These are phyloP conservation scores for Ormosia semicastrata DNA, from an alignment of 306 rosid species.

Conservation along the genomic window DNA sequence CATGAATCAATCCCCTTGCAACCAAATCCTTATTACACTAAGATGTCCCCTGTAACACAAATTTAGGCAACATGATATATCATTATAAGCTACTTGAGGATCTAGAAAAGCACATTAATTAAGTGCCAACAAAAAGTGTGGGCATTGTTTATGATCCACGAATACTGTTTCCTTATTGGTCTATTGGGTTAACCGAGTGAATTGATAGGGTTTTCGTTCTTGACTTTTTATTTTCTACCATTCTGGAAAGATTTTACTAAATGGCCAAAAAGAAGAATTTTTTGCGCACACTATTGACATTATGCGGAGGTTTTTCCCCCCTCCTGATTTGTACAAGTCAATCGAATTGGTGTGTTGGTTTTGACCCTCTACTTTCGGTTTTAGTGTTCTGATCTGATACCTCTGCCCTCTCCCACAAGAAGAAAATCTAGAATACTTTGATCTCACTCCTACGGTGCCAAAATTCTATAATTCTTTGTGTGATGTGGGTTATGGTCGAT, in stretches of 20 bases:
- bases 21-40: background rate
- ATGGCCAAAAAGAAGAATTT: too few relatives aligned
- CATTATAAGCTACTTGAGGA: background rate
- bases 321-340: background rate
- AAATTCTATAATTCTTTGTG: slow-evolving; percentile 24
- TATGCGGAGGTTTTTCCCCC: too few relatives aligned
- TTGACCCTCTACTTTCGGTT: slow-evolving; percentile 4
- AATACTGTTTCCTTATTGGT: background rate
- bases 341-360: background rate
- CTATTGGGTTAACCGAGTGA: background rate
- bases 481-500: slow-evolving; percentile 25
- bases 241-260: too few relatives aligned
- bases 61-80: background rate
- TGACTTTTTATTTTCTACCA: too few relatives aligned
- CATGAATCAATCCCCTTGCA: background rate
- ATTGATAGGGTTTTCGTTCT: too few relatives aligned
- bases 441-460: slow-evolving; percentile 31
- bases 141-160: background rate
- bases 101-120: background rate
- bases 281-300: too few relatives aligned
- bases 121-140: background rate
- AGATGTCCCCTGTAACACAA: background rate
- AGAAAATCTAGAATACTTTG: slow-evolving; percentile 36
- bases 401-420: background rate
- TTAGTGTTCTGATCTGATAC: background rate